phyloP scores from a whole-genome alignment of 768 basidiomycete species.

The Tephrocybe sp. region DNA sequence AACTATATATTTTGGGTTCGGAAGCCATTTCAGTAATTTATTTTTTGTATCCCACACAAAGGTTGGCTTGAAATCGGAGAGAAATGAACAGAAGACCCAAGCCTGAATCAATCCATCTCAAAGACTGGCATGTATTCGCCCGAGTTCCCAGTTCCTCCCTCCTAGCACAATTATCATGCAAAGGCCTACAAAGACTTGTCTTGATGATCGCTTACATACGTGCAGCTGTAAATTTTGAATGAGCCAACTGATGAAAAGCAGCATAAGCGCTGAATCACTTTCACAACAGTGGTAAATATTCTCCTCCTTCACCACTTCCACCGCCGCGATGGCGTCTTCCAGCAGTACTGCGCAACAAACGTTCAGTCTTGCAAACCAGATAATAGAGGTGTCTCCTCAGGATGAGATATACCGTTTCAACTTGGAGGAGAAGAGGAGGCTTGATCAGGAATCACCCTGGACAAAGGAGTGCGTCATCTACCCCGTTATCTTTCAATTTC shows the following conservation, averaged over 20 bases:
- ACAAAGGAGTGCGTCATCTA: conserved; percentile 67
- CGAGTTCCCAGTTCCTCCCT: too few relatives aligned
- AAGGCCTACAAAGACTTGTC: too few relatives aligned
- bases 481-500: conserved; percentile 1
- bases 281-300: conserved; percentile 7
- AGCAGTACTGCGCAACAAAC: conserved; percentile 68
- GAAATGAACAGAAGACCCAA: too few relatives aligned
- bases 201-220: too few relatives aligned
- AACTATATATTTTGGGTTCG: conserved; percentile 92
- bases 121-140: too few relatives aligned
- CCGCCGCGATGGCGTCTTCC: conserved; percentile 20
- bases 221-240: too few relatives aligned
- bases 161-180: too few relatives aligned
- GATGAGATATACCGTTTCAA: conserved; percentile 83
- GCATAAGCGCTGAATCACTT: not conserved
- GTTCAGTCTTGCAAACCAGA: conserved; percentile 71
- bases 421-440: conserved; percentile 59
- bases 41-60: not conserved
- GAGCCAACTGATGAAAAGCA: too few relatives aligned
- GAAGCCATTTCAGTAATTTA: conserved; percentile 42
- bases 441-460: conserved; percentile 81
- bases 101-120: too few relatives aligned
- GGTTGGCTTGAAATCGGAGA: too few relatives aligned
- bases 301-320: not conserved
- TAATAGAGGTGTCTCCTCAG: conserved; percentile 67